These are phyloP conservation scores for Alternaria atra DNA, from an alignment of 2,329 filamentous ascomycete species.

Conservation along the genomic window DNA sequence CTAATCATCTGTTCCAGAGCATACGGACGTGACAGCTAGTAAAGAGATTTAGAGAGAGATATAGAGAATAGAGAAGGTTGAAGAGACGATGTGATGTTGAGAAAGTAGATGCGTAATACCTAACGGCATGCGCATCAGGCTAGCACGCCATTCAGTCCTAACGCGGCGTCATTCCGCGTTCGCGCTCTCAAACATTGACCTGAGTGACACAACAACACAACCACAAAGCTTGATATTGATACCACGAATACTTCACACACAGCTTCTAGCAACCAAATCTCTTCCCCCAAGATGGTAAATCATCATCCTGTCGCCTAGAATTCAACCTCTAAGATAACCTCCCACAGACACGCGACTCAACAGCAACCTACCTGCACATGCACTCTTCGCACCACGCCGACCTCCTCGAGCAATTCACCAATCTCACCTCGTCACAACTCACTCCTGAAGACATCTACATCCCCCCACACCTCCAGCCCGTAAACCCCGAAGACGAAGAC, in stretches of 20 bases:
- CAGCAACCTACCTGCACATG: conserved; percentile 79
- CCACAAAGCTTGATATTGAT: background rate
- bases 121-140: background rate
- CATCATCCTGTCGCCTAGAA: too few relatives aligned
- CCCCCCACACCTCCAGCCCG: conserved; percentile 78
- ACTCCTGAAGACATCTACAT: conserved; percentile 79
- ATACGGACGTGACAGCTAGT: background rate
- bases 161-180: conserved; percentile 5
- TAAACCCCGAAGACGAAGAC: conserved; percentile 89
- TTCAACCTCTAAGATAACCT: conserved; percentile 5
- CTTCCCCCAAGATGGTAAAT: conserved; percentile 7
- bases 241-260: background rate
- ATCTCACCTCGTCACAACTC: conserved; percentile 42
- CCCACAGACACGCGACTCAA: conserved; percentile 72
- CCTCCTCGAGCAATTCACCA: conserved; percentile 71
- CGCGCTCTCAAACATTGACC: background rate
- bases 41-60: background rate
- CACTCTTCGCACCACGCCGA: conserved; percentile 76
- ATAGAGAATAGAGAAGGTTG: background rate
- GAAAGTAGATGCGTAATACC: background rate
- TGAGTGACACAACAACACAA: background rate
- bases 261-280: too few relatives aligned
- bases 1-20: background rate
- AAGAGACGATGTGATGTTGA: background rate
- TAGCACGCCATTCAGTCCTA: conserved; percentile 12